These are phyloP conservation scores for Talaromyces sp. DNA, from an alignment of 2,329 filamentous ascomycete genomes.

Conservation along the genomic window DNA sequence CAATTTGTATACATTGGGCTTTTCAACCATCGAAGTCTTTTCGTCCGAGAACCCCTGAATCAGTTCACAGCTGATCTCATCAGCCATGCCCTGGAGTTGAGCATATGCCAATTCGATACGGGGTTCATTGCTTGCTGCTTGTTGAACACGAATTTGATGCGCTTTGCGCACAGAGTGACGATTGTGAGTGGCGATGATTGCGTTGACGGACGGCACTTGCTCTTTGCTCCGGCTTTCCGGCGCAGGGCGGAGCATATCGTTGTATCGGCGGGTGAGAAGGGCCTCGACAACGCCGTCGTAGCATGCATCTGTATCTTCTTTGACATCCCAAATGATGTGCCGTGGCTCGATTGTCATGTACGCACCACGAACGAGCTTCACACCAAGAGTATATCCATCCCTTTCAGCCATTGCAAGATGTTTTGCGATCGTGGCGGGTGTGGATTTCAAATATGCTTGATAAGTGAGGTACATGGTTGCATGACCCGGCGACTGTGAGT, in stretches of 20 bases:
- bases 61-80: slow-evolving; percentile 70
- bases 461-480: slow-evolving; percentile 55
- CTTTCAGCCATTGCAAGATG: slow-evolving; percentile 46
- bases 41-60: slow-evolving; percentile 41
- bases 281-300: slow-evolving; percentile 57
- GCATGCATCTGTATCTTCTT: slow-evolving; percentile 47
- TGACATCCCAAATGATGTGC: slow-evolving; percentile 45
- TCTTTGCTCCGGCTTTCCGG: slow-evolving; percentile 30
- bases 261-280: slow-evolving; percentile 58
- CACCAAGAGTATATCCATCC: slow-evolving; percentile 49
- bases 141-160: slow-evolving; percentile 42
- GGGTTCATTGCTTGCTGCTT: slow-evolving; percentile 46
- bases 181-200: slow-evolving; percentile 61
- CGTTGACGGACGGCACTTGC: slow-evolving; percentile 44
- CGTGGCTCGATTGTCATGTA: slow-evolving; percentile 51
- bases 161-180: slow-evolving; percentile 51
- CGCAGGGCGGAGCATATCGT: slow-evolving; percentile 48
- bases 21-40: slow-evolving; percentile 20
- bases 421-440: slow-evolving; percentile 42
- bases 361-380: slow-evolving; percentile 54
- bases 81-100: slow-evolving; percentile 92
- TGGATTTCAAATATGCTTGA: slow-evolving; percentile 52
- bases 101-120: slow-evolving; percentile 58
- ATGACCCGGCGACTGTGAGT: slow-evolving; percentile 42
- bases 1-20: slow-evolving; percentile 55